Evolutionary conservation across 2,329 filamentous ascomycete genomes (phyloP).

Genomic region (Arthrobotrys iridis): DNA sequence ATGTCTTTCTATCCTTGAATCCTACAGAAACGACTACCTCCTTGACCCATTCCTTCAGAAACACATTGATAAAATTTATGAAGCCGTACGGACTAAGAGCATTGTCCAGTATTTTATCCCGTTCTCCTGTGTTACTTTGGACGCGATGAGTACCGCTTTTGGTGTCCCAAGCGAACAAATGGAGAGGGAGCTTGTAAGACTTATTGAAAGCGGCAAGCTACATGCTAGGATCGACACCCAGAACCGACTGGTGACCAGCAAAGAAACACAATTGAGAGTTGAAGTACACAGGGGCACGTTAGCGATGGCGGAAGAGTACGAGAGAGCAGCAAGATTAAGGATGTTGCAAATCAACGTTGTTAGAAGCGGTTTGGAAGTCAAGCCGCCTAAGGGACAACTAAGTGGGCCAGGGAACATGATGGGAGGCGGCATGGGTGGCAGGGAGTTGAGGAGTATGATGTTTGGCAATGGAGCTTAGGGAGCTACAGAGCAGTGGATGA

Average conservation of each 20-base stretch:
- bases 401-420: not conserved
- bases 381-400: constrained; percentile 58
- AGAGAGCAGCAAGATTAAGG: constrained; percentile 77
- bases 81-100: constrained; percentile 83
- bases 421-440: constrained; percentile 20
- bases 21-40: constrained; percentile 84
- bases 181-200: constrained; percentile 76
- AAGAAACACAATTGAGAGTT: constrained; percentile 72
- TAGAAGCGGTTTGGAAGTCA: constrained; percentile 78
- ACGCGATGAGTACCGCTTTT: constrained; percentile 81
- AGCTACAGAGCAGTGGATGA: not conserved
- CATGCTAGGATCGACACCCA: constrained; percentile 86
- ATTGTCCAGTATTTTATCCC: constrained; percentile 93
- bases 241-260: constrained; percentile 78
- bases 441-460: constrained; percentile 48
- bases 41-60: constrained; percentile 85
- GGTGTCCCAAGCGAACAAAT: constrained; percentile 71
- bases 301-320: constrained; percentile 74
- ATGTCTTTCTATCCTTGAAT: constrained; percentile 83
- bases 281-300: constrained; percentile 77
- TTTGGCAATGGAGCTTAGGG: constrained; percentile 44
- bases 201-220: constrained; percentile 78
- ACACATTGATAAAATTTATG: constrained; percentile 77
- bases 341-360: constrained; percentile 80
- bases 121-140: constrained; percentile 85